These are phyloP conservation scores for Diplodia mutila DNA, from an alignment of 2,329 filamentous ascomycete species.

Conservation along the genomic window DNA sequence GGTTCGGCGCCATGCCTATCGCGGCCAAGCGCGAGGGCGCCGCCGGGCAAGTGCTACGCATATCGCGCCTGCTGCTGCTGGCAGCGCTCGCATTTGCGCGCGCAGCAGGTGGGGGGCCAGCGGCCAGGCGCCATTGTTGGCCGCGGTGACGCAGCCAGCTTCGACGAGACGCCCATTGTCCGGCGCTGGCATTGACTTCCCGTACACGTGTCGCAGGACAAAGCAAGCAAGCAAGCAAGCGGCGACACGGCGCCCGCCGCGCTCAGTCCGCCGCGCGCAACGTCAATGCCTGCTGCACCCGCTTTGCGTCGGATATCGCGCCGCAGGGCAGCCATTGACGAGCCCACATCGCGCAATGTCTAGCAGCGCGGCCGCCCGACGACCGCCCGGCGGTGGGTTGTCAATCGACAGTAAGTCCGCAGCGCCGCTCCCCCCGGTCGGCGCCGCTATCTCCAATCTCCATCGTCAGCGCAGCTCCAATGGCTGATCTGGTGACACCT, in stretches of 20 bases:
- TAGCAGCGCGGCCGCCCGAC: slow-evolving; percentile 12
- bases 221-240: slow-evolving; percentile 4
- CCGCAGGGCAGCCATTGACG: slow-evolving; percentile 26
- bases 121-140: slow-evolving; percentile 11
- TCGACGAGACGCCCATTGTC: slow-evolving; percentile 24
- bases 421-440: not conserved
- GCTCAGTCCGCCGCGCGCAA: slow-evolving; percentile 8
- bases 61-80: slow-evolving; percentile 11
- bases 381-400: slow-evolving; percentile 1
- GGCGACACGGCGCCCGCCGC: slow-evolving; percentile 2
- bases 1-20: slow-evolving; percentile 18
- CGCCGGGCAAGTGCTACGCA: slow-evolving; percentile 15
- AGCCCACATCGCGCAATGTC: slow-evolving; percentile 1
- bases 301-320: slow-evolving; percentile 16
- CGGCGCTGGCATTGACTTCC: not conserved
- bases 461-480: slow-evolving; percentile 1
- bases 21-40: slow-evolving; percentile 2
- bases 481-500: slow-evolving; percentile 23
- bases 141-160: slow-evolving; percentile 8
- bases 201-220: slow-evolving; percentile 23
- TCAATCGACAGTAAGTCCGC: not conserved
- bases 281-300: slow-evolving; percentile 10
- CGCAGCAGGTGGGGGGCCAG: slow-evolving; percentile 13
- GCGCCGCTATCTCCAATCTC: slow-evolving; percentile 20
- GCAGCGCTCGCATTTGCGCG: not conserved